phyloP scores from a whole-genome alignment of 352 stramenopile species.

The Poterioochromonas sp. region DNA sequence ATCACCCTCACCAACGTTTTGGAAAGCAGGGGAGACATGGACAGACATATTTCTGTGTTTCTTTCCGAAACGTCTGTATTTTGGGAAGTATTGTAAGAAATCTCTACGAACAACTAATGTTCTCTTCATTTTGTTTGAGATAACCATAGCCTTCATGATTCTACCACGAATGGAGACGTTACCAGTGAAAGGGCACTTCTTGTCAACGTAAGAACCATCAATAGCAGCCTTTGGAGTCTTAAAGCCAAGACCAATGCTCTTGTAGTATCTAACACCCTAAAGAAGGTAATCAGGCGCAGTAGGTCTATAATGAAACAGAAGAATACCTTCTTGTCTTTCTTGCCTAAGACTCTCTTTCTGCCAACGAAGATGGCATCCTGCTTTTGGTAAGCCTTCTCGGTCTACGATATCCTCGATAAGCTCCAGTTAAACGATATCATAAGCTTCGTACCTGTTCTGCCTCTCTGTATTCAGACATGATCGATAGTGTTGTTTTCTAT shows the following conservation, averaged over 20 bases:
- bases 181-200: slow-evolving; percentile 99
- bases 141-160: slow-evolving; percentile 93
- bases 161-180: slow-evolving; percentile 97
- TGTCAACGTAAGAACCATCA: slow-evolving; percentile 94
- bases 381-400: slow-evolving; percentile 98
- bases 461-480: slow-evolving; percentile 15
- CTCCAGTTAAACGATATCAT: not conserved
- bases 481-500: not conserved
- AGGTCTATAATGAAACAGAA: not conserved
- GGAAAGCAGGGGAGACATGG: slow-evolving; percentile 92
- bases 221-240: slow-evolving; percentile 93
- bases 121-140: slow-evolving; percentile 99
- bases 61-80: slow-evolving; percentile 99
- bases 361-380: slow-evolving; percentile 96
- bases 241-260: slow-evolving; percentile 94
- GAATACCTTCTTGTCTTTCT: slow-evolving; percentile 67
- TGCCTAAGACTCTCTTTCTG: slow-evolving; percentile 81
- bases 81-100: slow-evolving; percentile 98
- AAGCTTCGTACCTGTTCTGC: slow-evolving; percentile 4
- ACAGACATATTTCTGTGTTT: slow-evolving; percentile 98
- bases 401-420: slow-evolving; percentile 52
- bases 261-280: slow-evolving; percentile 85
- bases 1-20: slow-evolving; percentile 93
- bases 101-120: slow-evolving; percentile 98
- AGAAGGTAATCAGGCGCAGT: not conserved